Conservation (phyloP, 106 monocot genomes). For the Gastrodia elata region DNA sequence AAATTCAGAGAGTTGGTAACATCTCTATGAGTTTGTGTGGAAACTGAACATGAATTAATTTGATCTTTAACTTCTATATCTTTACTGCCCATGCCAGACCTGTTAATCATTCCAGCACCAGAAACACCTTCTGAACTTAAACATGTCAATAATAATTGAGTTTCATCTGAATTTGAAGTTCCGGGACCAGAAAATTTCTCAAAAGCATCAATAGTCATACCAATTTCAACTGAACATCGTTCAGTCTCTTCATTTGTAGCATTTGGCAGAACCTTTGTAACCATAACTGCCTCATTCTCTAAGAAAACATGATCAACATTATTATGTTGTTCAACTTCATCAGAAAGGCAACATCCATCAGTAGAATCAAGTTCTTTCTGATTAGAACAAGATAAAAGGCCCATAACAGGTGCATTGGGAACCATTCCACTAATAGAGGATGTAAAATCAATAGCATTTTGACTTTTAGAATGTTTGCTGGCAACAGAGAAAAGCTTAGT, state of each 20-base stretch:
- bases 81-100: constrained; percentile 3
- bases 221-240: constrained; percentile 10
- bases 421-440: constrained; percentile 15
- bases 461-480: constrained; percentile 12
- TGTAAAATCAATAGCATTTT: constrained; percentile 24
- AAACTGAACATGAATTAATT: constrained; percentile 3
- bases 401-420: constrained; percentile 10
- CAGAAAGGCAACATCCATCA: background rate
- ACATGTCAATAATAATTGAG: background rate
- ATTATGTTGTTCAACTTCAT: constrained; percentile 11
- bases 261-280: background rate
- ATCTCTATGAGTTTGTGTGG: background rate
- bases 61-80: constrained; percentile 5
- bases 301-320: background rate
- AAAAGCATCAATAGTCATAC: background rate
- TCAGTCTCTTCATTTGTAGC: constrained; percentile 10
- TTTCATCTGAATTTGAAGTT: background rate
- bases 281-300: background rate
- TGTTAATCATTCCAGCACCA: background rate
- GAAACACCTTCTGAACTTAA: background rate
- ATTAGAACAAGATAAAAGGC: constrained; percentile 3
- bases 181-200: background rate
- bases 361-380: background rate
- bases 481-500: constrained; percentile 31
- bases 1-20: constrained; percentile 1